Conservation (phyloP, 179 eudicot species). For the Sideroxylon spinosum region DNA sequence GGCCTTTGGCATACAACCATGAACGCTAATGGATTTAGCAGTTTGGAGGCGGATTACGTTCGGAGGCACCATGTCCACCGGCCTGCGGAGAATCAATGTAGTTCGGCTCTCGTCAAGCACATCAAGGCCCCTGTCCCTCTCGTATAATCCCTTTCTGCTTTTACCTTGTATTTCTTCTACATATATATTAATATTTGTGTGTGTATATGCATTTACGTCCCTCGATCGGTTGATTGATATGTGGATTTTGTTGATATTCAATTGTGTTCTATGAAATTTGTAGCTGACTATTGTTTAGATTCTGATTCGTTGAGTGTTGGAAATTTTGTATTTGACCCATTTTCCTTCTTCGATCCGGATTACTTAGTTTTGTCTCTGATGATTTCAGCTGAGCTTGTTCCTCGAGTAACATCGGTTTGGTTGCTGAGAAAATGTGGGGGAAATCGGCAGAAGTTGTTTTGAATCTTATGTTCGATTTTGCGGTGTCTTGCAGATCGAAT, state of each 20-base stretch:
- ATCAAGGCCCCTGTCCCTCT: slow-evolving; percentile 46
- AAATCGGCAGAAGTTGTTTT: background rate
- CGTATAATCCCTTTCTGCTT: slow-evolving; percentile 19
- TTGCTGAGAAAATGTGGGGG: background rate
- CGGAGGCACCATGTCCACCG: slow-evolving; percentile 35
- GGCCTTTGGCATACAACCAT: slow-evolving; percentile 6
- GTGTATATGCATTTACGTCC: background rate
- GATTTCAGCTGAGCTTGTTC: background rate
- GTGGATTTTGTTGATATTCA: background rate
- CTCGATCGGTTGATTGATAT: background rate
- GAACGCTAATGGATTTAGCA: slow-evolving; percentile 18
- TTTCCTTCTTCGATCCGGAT: no score
- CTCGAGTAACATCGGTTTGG: background rate
- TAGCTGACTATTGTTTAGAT: no score
- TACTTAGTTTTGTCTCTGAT: background rate
- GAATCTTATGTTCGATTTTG: background rate
- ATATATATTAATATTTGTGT: background rate
- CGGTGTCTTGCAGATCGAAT: background rate
- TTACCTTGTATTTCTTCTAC: background rate
- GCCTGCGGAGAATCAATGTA: slow-evolving; percentile 40
- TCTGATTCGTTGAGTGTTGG: no score
- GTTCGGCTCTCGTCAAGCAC: slow-evolving; percentile 39
- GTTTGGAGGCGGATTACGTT: slow-evolving; percentile 29
- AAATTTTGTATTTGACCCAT: no score
- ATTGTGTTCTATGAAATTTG: no score